Percentiles rank a stretch among this genome's conserved stretches.
These are phyloP conservation scores for Colletotrichum horii DNA, from an alignment of 2,329 filamentous ascomycete species.

Conservation along the genomic window DNA sequence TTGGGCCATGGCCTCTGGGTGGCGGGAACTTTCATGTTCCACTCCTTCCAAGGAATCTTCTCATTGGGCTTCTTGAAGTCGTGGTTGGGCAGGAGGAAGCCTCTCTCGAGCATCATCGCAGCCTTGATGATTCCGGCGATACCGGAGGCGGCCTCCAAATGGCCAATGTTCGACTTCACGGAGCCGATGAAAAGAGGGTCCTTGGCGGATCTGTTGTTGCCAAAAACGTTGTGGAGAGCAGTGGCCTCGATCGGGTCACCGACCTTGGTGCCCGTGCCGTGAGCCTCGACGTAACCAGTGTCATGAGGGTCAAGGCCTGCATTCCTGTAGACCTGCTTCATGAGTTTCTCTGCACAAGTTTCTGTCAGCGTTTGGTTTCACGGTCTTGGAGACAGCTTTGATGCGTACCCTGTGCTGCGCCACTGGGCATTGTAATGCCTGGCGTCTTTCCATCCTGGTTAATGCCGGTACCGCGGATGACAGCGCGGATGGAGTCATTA, in stretches of 20 bases:
- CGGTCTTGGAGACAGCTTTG: neutral
- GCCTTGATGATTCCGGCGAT: constrained; percentile 58
- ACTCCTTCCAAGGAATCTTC: constrained; percentile 53
- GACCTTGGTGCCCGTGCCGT: constrained; percentile 60
- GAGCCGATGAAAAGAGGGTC: constrained; percentile 50
- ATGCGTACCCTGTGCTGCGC: constrained; percentile 46
- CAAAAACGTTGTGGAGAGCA: constrained; percentile 51
- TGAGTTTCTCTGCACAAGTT: constrained; percentile 39
- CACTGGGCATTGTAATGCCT: constrained; percentile 62
- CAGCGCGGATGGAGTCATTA: constrained; percentile 57
- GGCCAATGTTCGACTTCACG: constrained; percentile 57
- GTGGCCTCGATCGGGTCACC: constrained; percentile 62
- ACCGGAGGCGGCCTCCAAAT: constrained; percentile 57
- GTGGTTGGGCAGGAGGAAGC: constrained; percentile 54
- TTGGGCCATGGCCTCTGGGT: constrained; percentile 50
- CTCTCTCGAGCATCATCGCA: constrained; percentile 54
- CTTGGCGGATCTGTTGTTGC: constrained; percentile 24
- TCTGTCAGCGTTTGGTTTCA: constrained; percentile 20
- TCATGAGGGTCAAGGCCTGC: constrained; percentile 29
- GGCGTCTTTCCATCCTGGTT: constrained; percentile 63
- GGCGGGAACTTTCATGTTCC: constrained; percentile 53
- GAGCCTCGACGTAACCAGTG: constrained; percentile 50
- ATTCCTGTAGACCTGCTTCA: constrained; percentile 40
- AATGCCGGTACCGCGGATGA: constrained; percentile 54
- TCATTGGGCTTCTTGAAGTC: constrained; percentile 55